A percentile compares a stretch with the other conserved stretches of the same genome.
Evolutionary conservation across 768 basidiomycete species (phyloP).

Genomic region (Tylopilus vinaceipallidus): DNA sequence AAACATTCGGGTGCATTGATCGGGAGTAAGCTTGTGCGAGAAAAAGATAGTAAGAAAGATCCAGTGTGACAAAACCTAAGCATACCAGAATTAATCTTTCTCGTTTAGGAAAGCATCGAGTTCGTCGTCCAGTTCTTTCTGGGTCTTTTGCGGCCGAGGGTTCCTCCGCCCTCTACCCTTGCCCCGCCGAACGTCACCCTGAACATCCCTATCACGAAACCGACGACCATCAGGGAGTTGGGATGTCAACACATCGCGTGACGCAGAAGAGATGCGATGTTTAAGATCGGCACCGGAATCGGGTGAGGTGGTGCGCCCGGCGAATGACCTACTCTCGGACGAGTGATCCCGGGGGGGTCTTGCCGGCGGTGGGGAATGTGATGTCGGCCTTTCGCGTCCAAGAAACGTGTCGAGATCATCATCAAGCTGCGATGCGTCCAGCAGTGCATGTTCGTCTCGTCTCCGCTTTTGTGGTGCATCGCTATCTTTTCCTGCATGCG

Average conservation of each 20-base stretch:
- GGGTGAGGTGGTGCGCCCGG: conserved; percentile 53
- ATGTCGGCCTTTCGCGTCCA: conserved; percentile 39
- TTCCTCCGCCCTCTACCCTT: conserved; percentile 38
- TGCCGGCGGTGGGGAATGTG: conserved; percentile 49
- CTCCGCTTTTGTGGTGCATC: conserved; percentile 38
- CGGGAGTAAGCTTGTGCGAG: not conserved
- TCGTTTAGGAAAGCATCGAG: conserved; percentile 73
- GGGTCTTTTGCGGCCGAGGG: conserved; percentile 51
- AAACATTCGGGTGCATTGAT: not conserved
- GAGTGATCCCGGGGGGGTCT: conserved; percentile 65
- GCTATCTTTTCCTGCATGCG: conserved; percentile 58
- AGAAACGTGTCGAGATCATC: conserved; percentile 71
- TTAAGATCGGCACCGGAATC: conserved; percentile 42
- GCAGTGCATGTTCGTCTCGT: conserved; percentile 32
- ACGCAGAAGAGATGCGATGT: conserved; percentile 44
- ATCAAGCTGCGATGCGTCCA: conserved; percentile 50
- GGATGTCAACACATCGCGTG: conserved; percentile 21
- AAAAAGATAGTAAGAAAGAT: not conserved
- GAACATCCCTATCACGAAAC: conserved; percentile 22
- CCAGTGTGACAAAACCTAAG: not conserved
- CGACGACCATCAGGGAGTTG: conserved; percentile 18
- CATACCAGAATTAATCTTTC: conserved; percentile 35
- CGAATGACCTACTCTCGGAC: conserved; percentile 47
- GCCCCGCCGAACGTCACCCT: conserved; percentile 26
- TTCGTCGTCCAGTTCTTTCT: conserved; percentile 80